These are phyloP conservation scores for Phytopythium kandeliae DNA, from an alignment of 352 stramenopile species.

Conservation along the genomic window DNA sequence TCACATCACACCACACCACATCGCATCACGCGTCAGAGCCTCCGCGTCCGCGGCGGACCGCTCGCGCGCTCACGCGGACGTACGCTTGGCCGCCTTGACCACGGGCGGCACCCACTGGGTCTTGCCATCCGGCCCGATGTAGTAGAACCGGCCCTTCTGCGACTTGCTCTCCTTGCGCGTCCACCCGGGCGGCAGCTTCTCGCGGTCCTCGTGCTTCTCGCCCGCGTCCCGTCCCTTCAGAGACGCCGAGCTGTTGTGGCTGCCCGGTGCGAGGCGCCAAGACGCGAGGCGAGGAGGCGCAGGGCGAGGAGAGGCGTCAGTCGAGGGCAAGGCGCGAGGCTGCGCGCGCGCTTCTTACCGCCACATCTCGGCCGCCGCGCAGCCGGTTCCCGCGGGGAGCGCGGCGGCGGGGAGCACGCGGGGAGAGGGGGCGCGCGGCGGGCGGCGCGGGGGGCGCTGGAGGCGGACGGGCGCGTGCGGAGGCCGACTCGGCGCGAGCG, in stretches of 20 bases:
- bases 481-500: neutral
- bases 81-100: conserved; percentile 14
- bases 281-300: no score
- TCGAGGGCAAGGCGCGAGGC: no score
- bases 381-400: neutral
- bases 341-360: neutral
- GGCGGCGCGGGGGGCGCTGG: neutral
- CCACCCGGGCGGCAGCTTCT: conserved; percentile 68
- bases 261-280: neutral
- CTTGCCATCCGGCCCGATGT: conserved; percentile 76
- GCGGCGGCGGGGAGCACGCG: neutral
- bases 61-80: no score
- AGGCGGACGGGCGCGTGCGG: neutral
- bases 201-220: conserved; percentile 11
- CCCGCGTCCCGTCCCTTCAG: neutral
- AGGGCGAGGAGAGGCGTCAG: no score
- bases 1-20: no score
- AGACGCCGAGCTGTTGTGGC: conserved; percentile 7
- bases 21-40: no score
- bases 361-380: conserved; percentile 3
- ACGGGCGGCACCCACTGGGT: conserved; percentile 73
- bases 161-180: conserved; percentile 82
- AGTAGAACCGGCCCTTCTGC: conserved; percentile 83
- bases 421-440: neutral
- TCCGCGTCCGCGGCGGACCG: no score